Conservation (phyloP, 2,329 filamentous ascomycete species). For the Cladophialophora chaetospira region DNA sequence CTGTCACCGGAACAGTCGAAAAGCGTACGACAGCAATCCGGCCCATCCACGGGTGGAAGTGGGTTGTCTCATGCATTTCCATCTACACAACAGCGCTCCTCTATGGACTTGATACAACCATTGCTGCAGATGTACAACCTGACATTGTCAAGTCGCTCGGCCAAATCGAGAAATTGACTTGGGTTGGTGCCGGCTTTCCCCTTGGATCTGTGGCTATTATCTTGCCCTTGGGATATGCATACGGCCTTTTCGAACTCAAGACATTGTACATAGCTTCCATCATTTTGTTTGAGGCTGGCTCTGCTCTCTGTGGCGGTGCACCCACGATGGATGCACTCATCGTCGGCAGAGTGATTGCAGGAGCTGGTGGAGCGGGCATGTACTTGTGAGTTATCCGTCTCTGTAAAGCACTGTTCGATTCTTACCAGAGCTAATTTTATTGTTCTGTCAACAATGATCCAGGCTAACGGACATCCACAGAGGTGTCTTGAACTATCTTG, state of each 20-base stretch:
- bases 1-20: background rate
- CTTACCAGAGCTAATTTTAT: too few species aligned
- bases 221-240: slow-evolving; percentile 43
- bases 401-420: too few species aligned
- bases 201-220: slow-evolving; percentile 47
- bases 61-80: slow-evolving; percentile 3
- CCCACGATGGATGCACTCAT: slow-evolving; percentile 52
- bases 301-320: slow-evolving; percentile 48
- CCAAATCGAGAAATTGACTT: slow-evolving; percentile 44
- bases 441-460: too few species aligned
- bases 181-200: slow-evolving; percentile 47
- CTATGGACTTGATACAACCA: slow-evolving; percentile 49
- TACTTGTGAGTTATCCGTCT: too few species aligned
- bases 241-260: slow-evolving; percentile 50
- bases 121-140: slow-evolving; percentile 52
- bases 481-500: slow-evolving; percentile 36
- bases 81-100: slow-evolving; percentile 24
- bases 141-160: slow-evolving; percentile 44
- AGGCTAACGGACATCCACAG: too few species aligned
- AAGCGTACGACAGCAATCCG: background rate
- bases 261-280: slow-evolving; percentile 41
- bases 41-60: slow-evolving; percentile 9
- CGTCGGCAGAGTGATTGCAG: slow-evolving; percentile 41
- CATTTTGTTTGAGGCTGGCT: slow-evolving; percentile 38
- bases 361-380: slow-evolving; percentile 38